Evolutionary conservation across 192 early-diverging fungal genomes (phyloP), one percentile per base, ranked within the genome.

Genomic region (Coemansia sp.): DNA sequence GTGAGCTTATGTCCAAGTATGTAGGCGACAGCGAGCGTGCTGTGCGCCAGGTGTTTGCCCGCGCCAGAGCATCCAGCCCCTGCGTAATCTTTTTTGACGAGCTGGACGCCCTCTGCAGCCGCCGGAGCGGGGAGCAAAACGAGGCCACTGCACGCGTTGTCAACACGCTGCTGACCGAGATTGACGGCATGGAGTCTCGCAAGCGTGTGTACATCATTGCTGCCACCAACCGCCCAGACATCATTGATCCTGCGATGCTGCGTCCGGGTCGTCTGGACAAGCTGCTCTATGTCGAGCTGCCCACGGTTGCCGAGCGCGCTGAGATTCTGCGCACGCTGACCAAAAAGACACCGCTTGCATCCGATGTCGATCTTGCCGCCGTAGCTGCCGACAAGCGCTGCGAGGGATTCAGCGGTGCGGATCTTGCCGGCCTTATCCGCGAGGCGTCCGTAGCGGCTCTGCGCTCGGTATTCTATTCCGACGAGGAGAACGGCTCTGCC

Each of bases 71-170:
- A 1, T 97, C 95, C 4, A 86, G 91, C 12, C 96, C 97, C 14
- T 99, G 97, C 69, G 91, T 99, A 3, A 90, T 99, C 33, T 99
- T 97, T 72, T 98, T 99, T 82, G 97, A 99, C 67, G 95, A 99
- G 76, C 80, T 99, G 20, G 97, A 99, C 68, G 96, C 96, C 1
- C 84, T 99, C 34, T 94, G 92, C 68, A 87, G 94, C 50, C 85
- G 93, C 58, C 94, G 93, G 58, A 92, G 94, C 67, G 94, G 97
- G 45, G 69, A 80, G 25, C 83, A 97, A 85, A 91, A 88, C 31
- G 94, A 96, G 69, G 89, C 91, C 1, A 88, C 92, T 5, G 94
- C 96, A 4, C 91, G 96, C 20, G 92, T 99, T 18, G 97, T 99
- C 59, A 99, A 99, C 81, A 96, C 97, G 10, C 80, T 99, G 18